Evolutionary conservation across 2,329 filamentous ascomycete genomes (phyloP).

Genomic region (Penicillium sp.): DNA sequence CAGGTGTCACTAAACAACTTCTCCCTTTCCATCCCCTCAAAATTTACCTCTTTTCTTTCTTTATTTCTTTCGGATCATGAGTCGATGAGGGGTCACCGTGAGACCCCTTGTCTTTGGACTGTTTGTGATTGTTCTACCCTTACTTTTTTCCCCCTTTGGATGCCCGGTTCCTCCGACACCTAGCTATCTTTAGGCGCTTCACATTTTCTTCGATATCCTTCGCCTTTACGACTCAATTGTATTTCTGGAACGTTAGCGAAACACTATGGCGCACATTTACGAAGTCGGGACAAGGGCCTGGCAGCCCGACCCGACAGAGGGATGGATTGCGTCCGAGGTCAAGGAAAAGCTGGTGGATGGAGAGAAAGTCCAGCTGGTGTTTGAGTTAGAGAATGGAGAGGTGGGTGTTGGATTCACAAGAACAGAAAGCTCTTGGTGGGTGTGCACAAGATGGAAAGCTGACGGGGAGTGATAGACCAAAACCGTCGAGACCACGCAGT

Average conservation of each 20-base stretch:
- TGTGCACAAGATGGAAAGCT: conserved; percentile 5
- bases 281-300: conserved; percentile 96
- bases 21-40: neutral
- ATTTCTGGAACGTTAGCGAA: neutral
- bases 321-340: conserved; percentile 96
- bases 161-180: neutral
- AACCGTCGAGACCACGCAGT: conserved; percentile 72
- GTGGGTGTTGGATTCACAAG: conserved; percentile 50
- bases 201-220: neutral
- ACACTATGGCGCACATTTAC: conserved; percentile 83
- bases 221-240: neutral
- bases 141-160: conserved; percentile 6
- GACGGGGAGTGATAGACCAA: conserved; percentile 61
- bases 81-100: conserved; percentile 25
- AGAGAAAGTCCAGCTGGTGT: conserved; percentile 82
- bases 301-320: conserved; percentile 94
- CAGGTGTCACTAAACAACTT: conserved; percentile 23
- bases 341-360: conserved; percentile 80
- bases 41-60: conserved; percentile 8
- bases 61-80: conserved; percentile 24
- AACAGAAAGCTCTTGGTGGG: neutral
- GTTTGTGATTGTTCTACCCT: conserved; percentile 17
- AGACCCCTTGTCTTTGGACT: conserved; percentile 28
- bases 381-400: conserved; percentile 90
- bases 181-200: conserved; percentile 7